Evolutionary conservation across 768 basidiomycete species (phyloP), one percentile per base, ranked within the genome.

Genomic region (Lactarius akahatsu): DNA sequence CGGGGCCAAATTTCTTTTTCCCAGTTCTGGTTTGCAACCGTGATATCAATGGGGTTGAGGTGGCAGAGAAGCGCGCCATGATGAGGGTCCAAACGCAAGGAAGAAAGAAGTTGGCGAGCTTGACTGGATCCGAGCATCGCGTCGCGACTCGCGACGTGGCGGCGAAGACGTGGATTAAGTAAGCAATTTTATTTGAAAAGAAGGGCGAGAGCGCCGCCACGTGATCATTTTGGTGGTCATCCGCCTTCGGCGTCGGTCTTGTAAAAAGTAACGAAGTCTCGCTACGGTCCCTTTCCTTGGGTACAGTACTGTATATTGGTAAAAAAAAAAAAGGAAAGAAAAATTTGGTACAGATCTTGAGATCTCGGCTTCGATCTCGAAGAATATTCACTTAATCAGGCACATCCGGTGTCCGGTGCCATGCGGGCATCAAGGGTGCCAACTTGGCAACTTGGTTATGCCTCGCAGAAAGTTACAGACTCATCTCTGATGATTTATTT

Each of bases 11-110:
- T 38, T 30, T 28, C 57, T 18, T 30, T 63, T 67, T 62, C 20
- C 47, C 57, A n/a, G 38, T 41, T 36, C 50, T 41, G 66, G 66
- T 30, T 34, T 50, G 66, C 57, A 57, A 67, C 57, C 40, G 66
- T 63, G 66, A 38, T 59, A 50, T 43, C 18, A 57, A 66, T 57
- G 66, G 66, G 66, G 66, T 62, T 67, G 66, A 63, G 66, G 66
- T 67, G 62, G 66, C 66, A 62, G 61, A 63, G 66, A 67, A 63
- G 62, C 62, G 66, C 50, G 57, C 66, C 66, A 67, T 67, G 57
- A 59, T 63, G 38, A 62, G 52, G 62, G 47, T 38, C 15, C 34
- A 43, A 59, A 45, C 57, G 34, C 66, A 58, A 63, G 47, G 50
- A 58, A 67, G 66, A 57, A 57, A 62, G 56, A 57, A 57, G 59